Evolutionary conservation across 2,329 filamentous ascomycete species (phyloP).

Genomic region (Graphium sp.): DNA sequence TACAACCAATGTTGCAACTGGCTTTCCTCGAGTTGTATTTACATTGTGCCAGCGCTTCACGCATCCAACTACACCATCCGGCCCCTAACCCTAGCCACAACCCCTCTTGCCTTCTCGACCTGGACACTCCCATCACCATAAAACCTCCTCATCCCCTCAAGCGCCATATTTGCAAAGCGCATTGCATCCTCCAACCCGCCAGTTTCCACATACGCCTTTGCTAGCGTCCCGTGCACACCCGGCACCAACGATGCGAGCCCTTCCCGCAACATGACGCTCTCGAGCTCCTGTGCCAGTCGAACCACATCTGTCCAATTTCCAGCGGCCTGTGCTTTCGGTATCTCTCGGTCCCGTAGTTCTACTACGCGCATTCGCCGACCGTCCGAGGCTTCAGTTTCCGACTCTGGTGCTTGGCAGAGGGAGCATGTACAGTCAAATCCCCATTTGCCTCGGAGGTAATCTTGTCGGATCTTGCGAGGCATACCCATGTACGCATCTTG

Average conservation of each 20-base stretch:
- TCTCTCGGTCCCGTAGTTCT: constrained; percentile 7
- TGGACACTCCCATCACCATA: constrained; percentile 1
- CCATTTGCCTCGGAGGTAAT: constrained; percentile 9
- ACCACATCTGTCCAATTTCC: constrained; percentile 5
- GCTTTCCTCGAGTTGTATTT: not conserved
- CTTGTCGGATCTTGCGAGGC: constrained; percentile 9
- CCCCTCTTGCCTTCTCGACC: constrained; percentile 1
- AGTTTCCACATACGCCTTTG: constrained; percentile 8
- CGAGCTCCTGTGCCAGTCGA: constrained; percentile 8
- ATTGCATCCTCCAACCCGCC: constrained; percentile 8
- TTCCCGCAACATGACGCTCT: constrained; percentile 8
- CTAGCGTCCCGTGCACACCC: constrained; percentile 9
- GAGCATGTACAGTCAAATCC: constrained; percentile 12
- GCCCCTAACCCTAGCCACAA: not conserved
- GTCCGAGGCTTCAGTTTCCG: constrained; percentile 8
- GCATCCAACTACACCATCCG: not conserved
- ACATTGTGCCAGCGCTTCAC: not conserved
- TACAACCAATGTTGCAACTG: not conserved
- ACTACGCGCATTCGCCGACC: constrained; percentile 9
- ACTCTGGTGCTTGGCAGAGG: constrained; percentile 8
- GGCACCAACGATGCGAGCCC: constrained; percentile 10
- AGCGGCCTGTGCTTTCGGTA: constrained; percentile 6
- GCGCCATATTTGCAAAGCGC: constrained; percentile 8
- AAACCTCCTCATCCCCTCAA: constrained; percentile 8
- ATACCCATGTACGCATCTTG: constrained; percentile 12